Base-by-base conservation (phyloP, 2,329 filamentous ascomycete species). In the Ophiostoma sp. region DNA sequence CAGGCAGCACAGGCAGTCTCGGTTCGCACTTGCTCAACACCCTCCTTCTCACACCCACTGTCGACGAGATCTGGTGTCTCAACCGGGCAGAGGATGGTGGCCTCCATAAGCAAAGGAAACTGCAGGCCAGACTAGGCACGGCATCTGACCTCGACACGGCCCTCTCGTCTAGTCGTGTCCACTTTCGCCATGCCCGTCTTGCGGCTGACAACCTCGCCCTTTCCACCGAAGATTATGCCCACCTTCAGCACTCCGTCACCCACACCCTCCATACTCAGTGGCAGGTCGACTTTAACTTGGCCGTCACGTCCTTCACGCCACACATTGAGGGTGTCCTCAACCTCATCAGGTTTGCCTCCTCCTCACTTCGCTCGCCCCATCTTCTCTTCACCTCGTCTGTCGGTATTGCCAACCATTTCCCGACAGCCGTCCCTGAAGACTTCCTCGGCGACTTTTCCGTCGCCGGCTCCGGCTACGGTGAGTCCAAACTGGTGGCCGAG, bases 241-340 rank as follows among this genome's bases (percentile, higher is more conserved):
- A 12, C 5, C 57, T 71, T 6, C 19, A 22, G 8, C 28, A 19
- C 11, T 33, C 59, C 1, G 70, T n/a, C 8, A 71, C 70, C 8
- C 70, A 64, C 57, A 33, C 64, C 28, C 25, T 71, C 33, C 70
- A 71, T 28, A 71, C 55, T 4, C 70, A 71, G 57, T 71, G 70
- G 70, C 70, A 63, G 42, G 70, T 71, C 36, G 57, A 71, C 55
- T 71, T 71, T 19, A 63, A 71, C 42, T 57, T 71, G 8, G 42
- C 55, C 25, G 70, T 71, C 2, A 9, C 55, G 28, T 71, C 70
- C 17, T 71, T 71, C 25, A 7, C 11, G 11, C 70, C 70, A 1
- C 70, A 71, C 42, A 39, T 71, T 5, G 57, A 11, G 4, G 70
- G 70, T 11, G 31, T 71, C 31, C 2, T 31, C 19, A 52, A 61